phyloP scores from a whole-genome alignment of 2,329 filamentous ascomycete species.

The Coniochaeta sp. region DNA sequence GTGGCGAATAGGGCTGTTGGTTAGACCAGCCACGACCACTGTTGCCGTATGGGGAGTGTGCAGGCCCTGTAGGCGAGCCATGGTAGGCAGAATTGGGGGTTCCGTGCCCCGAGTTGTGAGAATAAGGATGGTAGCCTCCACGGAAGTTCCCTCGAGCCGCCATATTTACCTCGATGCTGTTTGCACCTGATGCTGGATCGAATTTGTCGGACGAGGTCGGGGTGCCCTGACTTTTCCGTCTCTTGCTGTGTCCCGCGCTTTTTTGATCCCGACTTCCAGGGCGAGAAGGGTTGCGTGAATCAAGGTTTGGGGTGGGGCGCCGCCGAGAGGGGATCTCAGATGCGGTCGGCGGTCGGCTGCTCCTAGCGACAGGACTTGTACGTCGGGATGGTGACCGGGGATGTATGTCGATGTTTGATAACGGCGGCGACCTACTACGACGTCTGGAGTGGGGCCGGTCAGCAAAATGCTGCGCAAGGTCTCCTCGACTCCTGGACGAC shows the following conservation, averaged over 20 bases:
- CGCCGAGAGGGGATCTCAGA: constrained; percentile 15
- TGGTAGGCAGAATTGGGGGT: constrained; percentile 35
- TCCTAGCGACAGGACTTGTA: constrained; percentile 11
- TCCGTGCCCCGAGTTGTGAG: constrained; percentile 31
- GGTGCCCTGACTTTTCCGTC: constrained; percentile 30
- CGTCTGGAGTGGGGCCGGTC: constrained; percentile 9
- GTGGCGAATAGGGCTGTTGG: constrained; percentile 28
- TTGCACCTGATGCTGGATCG: constrained; percentile 35
- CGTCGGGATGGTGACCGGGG: constrained; percentile 14
- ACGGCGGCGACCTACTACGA: constrained; percentile 13
- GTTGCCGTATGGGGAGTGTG: constrained; percentile 33
- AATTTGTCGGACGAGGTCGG: constrained; percentile 26
- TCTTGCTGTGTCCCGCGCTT: constrained; percentile 15
- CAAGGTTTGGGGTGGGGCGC: constrained; percentile 9
- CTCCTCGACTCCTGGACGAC: constrained; percentile 6
- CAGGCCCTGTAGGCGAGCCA: constrained; percentile 29
- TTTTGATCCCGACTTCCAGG: constrained; percentile 5
- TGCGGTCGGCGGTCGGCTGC: constrained; percentile 12
- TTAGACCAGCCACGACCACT: constrained; percentile 30
- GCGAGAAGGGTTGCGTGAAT: constrained; percentile 5
- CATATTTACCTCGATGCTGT: constrained; percentile 45
- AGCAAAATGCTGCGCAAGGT: constrained; percentile 10
- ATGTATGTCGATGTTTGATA: constrained; percentile 6
- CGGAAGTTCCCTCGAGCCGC: constrained; percentile 34
- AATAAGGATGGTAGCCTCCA: constrained; percentile 31